These are phyloP conservation scores for Pleurotus eryngii DNA, from an alignment of 768 basidiomycete species.

Conservation along the genomic window DNA sequence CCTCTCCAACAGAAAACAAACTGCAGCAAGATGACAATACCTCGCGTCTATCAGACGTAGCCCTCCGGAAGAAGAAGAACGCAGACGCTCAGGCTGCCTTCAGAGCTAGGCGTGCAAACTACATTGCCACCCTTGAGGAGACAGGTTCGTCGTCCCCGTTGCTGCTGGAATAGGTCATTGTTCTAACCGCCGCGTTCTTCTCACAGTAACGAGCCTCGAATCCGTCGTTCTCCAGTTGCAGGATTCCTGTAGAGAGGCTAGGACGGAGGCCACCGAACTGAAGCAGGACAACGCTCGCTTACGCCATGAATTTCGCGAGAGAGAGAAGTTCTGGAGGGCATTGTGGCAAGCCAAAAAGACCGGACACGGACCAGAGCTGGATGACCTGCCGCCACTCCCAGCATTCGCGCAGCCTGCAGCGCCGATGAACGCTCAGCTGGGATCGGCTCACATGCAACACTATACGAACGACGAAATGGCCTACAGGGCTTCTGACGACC, in stretches of 20 bases:
- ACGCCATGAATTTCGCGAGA: constrained; percentile 62
- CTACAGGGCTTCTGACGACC: constrained; percentile 49
- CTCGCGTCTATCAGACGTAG: constrained; percentile 58
- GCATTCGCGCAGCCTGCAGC: constrained; percentile 26
- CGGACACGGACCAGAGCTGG: constrained; percentile 46
- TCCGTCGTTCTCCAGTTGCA: constrained; percentile 83
- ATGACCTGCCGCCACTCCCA: constrained; percentile 50
- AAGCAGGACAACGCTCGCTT: constrained; percentile 64
- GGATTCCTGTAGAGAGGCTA: constrained; percentile 71
- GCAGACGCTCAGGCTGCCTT: constrained; percentile 88
- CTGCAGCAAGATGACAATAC: constrained; percentile 31
- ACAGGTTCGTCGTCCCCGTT: constrained; percentile 44
- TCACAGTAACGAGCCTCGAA: constrained; percentile 74
- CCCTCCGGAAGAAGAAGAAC: constrained; percentile 83
- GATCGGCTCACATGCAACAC: constrained; percentile 29
- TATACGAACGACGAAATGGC: constrained; percentile 34
- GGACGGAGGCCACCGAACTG: constrained; percentile 57
- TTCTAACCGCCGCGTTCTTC: constrained; percentile 15
- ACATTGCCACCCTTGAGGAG: constrained; percentile 85
- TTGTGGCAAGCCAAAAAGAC: constrained; percentile 66
- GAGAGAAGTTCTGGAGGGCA: constrained; percentile 70
- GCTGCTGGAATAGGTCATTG: constrained; percentile 7
- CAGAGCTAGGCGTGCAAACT: constrained; percentile 76
- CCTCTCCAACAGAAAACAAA: constrained; percentile 29
- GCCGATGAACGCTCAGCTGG: constrained; percentile 30